Conservation (phyloP, 75 land plant genomes). For the Sequoia sempervirens region DNA sequence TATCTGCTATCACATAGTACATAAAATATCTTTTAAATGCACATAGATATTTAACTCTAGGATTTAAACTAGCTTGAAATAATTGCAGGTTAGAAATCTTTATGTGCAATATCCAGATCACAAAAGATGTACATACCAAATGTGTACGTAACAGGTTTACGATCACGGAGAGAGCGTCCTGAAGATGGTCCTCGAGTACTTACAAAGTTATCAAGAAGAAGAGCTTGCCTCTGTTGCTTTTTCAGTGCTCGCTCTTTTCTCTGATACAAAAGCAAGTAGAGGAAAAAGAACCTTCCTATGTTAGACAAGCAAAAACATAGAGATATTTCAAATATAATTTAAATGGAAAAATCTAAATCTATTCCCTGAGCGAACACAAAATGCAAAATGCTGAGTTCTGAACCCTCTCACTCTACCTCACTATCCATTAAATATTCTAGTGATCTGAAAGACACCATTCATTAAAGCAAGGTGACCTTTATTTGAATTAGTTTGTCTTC, state of each 20-base stretch:
- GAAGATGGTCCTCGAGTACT: conserved; percentile 56
- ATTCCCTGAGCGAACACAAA: not conserved
- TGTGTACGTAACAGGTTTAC: conserved; percentile 97
- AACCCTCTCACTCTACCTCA: not conserved
- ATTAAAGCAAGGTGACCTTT: not conserved
- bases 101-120: not conserved
- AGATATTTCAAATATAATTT: not conserved
- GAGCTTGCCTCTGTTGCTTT: conserved; percentile 92
- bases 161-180: conserved; percentile 84
- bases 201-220: conserved; percentile 70
- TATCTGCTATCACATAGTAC: not conserved
- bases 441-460: not conserved
- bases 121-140: conserved; percentile 55
- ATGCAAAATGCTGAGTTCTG: not conserved
- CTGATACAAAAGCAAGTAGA: conserved; percentile 30
- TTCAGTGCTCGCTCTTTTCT: conserved; percentile 82
- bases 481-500: not conserved
- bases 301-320: not conserved
- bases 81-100: not conserved
- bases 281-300: not conserved
- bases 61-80: not conserved
- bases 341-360: not conserved
- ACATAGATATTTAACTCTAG: not conserved
- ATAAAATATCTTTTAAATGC: not conserved
- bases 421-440: not conserved